A percentile compares a stretch with the other conserved stretches of the same genome.
These are phyloP conservation scores for Lumnitzera racemosa DNA, from an alignment of 345 rosid genomes.

Conservation along the genomic window DNA sequence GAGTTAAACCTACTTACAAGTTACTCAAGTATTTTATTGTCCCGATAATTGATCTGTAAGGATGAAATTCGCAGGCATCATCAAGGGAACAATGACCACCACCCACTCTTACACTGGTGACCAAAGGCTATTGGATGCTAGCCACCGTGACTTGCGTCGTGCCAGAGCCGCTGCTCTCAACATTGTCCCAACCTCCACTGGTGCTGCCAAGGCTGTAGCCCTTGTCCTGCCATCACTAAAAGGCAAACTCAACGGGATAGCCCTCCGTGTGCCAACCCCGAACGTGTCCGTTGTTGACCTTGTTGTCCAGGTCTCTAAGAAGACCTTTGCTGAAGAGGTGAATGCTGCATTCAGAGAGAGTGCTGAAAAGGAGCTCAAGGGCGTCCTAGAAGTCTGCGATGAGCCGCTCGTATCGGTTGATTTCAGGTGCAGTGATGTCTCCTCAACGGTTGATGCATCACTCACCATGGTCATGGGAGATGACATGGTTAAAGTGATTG, in stretches of 20 bases:
- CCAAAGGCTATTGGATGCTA: slow-evolving; percentile 87
- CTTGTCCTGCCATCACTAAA: slow-evolving; percentile 85
- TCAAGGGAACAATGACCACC: slow-evolving; percentile 98
- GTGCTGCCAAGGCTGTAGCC: slow-evolving; percentile 96
- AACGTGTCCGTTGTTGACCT: slow-evolving; percentile 93
- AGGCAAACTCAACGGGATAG: slow-evolving; percentile 93
- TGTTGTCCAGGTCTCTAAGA: slow-evolving; percentile 86
- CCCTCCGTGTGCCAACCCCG: slow-evolving; percentile 95
- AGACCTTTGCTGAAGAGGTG: slow-evolving; percentile 92
- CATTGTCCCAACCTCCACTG: slow-evolving; percentile 92
- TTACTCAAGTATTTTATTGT: too few relatives aligned
- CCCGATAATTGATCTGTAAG: background rate
- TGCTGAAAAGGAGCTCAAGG: slow-evolving; percentile 76
- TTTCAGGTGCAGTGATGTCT: slow-evolving; percentile 88
- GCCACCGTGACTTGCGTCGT: slow-evolving; percentile 95
- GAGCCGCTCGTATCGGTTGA: slow-evolving; percentile 93
- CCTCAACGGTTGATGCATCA: slow-evolving; percentile 78
- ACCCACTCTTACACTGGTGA: slow-evolving; percentile 99
- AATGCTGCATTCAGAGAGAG: slow-evolving; percentile 83
- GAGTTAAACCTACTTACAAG: too few relatives aligned
- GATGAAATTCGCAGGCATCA: slow-evolving; percentile 46
- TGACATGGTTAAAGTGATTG: slow-evolving; percentile 96
- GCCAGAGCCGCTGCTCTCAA: slow-evolving; percentile 95
- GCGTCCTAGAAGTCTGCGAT: slow-evolving; percentile 78
- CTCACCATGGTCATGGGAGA: slow-evolving; percentile 99